Conservation (phyloP, 1,139 yeast species). For the Meyerozyma sp. region DNA sequence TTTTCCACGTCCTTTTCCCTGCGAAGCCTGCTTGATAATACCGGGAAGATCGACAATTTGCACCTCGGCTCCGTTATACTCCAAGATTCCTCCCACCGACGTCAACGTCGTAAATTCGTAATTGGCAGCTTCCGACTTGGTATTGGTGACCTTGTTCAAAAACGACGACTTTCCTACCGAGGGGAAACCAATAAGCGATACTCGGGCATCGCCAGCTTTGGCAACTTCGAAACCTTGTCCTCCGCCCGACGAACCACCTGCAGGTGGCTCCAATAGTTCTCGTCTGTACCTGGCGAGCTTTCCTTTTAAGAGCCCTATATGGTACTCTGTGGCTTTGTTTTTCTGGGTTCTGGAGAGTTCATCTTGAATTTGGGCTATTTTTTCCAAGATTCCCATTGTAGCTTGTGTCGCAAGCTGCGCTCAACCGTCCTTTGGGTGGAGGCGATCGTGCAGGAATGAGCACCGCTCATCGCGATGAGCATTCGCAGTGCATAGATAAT, state of each 20-base stretch:
- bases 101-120: constrained; percentile 95
- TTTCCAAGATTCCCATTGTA: constrained; percentile 37
- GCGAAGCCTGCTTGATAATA: constrained; percentile 93
- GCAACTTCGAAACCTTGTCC: constrained; percentile 95
- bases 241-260: constrained; percentile 66
- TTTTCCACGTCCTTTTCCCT: constrained; percentile 96
- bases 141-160: constrained; percentile 79
- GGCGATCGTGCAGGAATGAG: neutral
- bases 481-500: neutral
- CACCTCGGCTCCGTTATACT: constrained; percentile 93
- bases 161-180: constrained; percentile 96
- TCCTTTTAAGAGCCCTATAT: constrained; percentile 88
- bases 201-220: constrained; percentile 95
- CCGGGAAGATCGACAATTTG: constrained; percentile 97
- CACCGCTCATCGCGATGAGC: neutral
- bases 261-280: constrained; percentile 86
- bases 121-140: constrained; percentile 91
- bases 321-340: constrained; percentile 97
- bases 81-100: constrained; percentile 92
- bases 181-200: constrained; percentile 92
- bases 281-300: constrained; percentile 92
- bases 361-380: constrained; percentile 85
- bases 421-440: neutral
- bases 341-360: constrained; percentile 94
- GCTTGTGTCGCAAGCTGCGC: neutral